A percentile compares a stretch with the other conserved stretches of the same genome.
phyloP scores from a whole-genome alignment of 148 eudicot genomes.

The Chenopodium berlandieri region DNA sequence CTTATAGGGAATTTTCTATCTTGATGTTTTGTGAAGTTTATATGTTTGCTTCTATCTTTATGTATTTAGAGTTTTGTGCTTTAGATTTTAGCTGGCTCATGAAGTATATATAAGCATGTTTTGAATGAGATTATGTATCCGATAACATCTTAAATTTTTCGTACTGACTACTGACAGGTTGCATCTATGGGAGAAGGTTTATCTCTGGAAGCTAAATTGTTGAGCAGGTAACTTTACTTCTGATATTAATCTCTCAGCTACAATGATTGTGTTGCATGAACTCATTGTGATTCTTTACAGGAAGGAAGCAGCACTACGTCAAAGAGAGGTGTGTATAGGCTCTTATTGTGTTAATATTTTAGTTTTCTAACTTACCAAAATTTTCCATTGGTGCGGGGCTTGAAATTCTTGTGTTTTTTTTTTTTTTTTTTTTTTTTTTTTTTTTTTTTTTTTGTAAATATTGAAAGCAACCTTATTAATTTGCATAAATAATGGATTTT shows the following conservation, averaged over 20 bases:
- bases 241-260: conserved; percentile 2
- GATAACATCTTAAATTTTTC: conserved; percentile 3
- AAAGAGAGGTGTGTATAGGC: conserved; percentile 74
- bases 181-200: conserved; percentile 97
- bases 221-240: conserved; percentile 64
- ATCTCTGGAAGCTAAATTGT: conserved; percentile 89
- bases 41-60: neutral
- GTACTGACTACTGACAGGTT: conserved; percentile 50
- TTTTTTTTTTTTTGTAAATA: too few relatives aligned
- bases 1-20: neutral
- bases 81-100: neutral
- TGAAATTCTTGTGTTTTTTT: neutral
- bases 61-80: neutral
- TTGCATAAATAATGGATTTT: neutral
- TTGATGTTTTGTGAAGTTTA: neutral
- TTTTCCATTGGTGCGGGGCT: conserved; percentile 1
- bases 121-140: neutral
- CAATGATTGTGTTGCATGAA: conserved; percentile 16
- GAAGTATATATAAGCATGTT: neutral
- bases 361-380: neutral
- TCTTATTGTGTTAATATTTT: neutral
- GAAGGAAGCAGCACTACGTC: conserved; percentile 96
- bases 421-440: too few relatives aligned
- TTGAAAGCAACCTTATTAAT: too few relatives aligned
- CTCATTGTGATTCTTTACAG: conserved; percentile 43